phyloP scores from a whole-genome alignment of 306 rosid genomes.

The peach (Prunus persica) region DNA sequence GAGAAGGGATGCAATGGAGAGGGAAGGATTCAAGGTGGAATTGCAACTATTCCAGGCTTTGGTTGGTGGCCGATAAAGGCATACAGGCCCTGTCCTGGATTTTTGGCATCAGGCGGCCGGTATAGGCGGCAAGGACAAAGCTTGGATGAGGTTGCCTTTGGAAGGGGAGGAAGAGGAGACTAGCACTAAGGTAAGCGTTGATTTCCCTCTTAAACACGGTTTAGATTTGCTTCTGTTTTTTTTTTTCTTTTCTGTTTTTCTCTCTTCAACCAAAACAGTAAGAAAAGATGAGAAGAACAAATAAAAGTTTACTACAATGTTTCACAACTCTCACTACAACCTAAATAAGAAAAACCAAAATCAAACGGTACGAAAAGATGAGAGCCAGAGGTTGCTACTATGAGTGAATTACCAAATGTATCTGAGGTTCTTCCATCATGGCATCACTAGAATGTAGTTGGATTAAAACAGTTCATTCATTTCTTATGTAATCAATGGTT shows the following conservation, averaged over 20 bases:
- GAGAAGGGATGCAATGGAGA: slow-evolving; percentile 93
- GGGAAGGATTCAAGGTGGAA: slow-evolving; percentile 97
- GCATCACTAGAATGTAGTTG: background rate
- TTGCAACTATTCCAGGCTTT: slow-evolving; percentile 89
- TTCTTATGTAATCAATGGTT: background rate
- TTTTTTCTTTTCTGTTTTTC: too few species aligned
- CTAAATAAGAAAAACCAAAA: background rate
- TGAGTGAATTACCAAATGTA: background rate
- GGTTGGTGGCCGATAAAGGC: slow-evolving; percentile 99
- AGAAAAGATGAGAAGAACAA: background rate
- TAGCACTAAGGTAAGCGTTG: slow-evolving; percentile 12
- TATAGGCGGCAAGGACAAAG: slow-evolving; percentile 82
- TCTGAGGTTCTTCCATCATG: background rate
- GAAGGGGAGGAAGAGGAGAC: slow-evolving; percentile 41
- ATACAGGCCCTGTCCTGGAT: slow-evolving; percentile 91
- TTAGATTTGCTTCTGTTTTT: background rate
- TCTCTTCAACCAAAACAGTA: too few species aligned
- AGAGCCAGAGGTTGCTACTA: background rate
- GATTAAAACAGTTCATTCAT: too few species aligned
- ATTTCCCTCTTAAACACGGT: background rate
- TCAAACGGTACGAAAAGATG: background rate
- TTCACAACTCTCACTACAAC: background rate
- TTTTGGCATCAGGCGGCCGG: slow-evolving; percentile 79
- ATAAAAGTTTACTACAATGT: background rate
- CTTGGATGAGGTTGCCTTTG: slow-evolving; percentile 94